phyloP scores from a whole-genome alignment of 345 rosid genomes.

The Bruguiera gymnorhiza region DNA sequence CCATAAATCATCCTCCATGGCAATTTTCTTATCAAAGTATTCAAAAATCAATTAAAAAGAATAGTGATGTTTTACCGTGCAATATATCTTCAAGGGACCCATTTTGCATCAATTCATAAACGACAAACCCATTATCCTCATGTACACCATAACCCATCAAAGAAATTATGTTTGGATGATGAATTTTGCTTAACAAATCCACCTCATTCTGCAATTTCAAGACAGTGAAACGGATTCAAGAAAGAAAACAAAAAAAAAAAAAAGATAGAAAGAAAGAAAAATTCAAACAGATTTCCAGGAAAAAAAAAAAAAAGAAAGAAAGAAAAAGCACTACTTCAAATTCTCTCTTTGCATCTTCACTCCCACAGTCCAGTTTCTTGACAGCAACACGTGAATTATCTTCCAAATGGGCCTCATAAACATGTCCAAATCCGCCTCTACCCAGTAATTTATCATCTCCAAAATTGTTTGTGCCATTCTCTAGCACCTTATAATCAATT shows the following conservation, averaged over 20 bases:
- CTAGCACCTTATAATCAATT: conserved; percentile 60
- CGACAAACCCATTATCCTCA: conserved; percentile 54
- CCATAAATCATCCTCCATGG: neutral
- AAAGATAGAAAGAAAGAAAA: neutral
- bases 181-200: conserved; percentile 65
- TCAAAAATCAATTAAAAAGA: neutral
- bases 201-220: conserved; percentile 73
- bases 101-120: conserved; percentile 88
- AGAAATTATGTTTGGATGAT: conserved; percentile 74
- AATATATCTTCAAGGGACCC: conserved; percentile 84
- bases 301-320: neutral
- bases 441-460: conserved; percentile 70
- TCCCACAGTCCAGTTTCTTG: conserved; percentile 69
- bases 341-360: conserved; percentile 64
- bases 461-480: conserved; percentile 69
- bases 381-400: conserved; percentile 62
- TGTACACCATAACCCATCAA: conserved; percentile 68
- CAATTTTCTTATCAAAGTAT: neutral
- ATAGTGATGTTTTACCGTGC: conserved; percentile 53
- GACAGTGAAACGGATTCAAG: neutral
- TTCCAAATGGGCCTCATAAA: conserved; percentile 66
- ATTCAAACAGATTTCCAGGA: neutral
- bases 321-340: conserved; percentile 54
- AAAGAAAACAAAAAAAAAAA: neutral
- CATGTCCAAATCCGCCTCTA: conserved; percentile 87